Evolutionary conservation across 805 yeast genomes (phyloP).

Genomic region (Ogataea allantospora): DNA sequence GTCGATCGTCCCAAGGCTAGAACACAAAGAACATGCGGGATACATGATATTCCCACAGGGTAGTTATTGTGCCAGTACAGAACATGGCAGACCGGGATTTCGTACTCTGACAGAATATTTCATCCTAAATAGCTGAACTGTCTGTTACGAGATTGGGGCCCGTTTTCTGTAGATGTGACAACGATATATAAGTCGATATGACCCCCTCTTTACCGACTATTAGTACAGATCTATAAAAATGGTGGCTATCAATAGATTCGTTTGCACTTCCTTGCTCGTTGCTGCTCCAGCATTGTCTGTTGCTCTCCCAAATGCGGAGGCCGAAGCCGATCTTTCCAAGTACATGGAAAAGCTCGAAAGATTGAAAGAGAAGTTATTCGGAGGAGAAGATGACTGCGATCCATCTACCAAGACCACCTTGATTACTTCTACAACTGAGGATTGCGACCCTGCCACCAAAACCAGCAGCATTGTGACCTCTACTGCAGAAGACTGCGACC

Average conservation of each 20-base stretch:
- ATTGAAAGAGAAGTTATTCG: slow-evolving; percentile 11
- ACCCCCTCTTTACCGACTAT: neutral
- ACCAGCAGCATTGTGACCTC: slow-evolving; percentile 5
- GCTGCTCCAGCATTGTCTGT: slow-evolving; percentile 14
- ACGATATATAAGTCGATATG: neutral
- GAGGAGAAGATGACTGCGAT: slow-evolving; percentile 10
- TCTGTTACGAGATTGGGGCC: neutral
- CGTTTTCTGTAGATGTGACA: slow-evolving; percentile 5
- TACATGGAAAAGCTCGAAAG: slow-evolving; percentile 10
- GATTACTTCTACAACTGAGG: slow-evolving; percentile 4
- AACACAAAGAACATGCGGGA: no score
- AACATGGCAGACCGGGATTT: neutral
- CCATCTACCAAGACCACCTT: slow-evolving; percentile 3
- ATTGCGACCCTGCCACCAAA: slow-evolving; percentile 11
- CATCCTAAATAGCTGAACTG: no score
- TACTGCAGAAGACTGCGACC: slow-evolving; percentile 9
- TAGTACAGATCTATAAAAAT: slow-evolving; percentile 7
- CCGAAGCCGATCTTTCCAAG: slow-evolving; percentile 14
- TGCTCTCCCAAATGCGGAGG: slow-evolving; percentile 16
- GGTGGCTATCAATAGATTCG: slow-evolving; percentile 17
- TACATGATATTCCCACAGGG: no score
- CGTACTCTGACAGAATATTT: no score
- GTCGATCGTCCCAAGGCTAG: slow-evolving; percentile 2
- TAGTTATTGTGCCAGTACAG: no score
- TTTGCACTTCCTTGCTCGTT: slow-evolving; percentile 8